phyloP scores from a whole-genome alignment of 2,329 filamentous ascomycete genomes.

The Pseudogymnoascus pannorum region DNA sequence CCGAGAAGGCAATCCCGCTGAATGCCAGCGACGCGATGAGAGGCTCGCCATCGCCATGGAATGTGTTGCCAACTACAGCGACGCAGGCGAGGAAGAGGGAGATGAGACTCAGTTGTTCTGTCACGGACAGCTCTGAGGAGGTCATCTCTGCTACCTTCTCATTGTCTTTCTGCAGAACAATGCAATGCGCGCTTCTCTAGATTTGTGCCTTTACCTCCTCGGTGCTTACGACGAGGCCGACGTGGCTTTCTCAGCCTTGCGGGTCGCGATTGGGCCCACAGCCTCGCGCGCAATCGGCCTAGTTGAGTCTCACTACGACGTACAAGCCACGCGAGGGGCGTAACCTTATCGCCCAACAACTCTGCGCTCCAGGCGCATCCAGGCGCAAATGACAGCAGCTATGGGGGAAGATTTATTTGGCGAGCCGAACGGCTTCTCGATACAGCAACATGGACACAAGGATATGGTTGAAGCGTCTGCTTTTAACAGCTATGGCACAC shows the following conservation, averaged over 20 bases:
- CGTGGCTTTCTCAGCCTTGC: constrained; percentile 1
- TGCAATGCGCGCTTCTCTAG: not conserved
- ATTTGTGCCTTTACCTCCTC: not conserved
- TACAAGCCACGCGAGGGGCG: not conserved
- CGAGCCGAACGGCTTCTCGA: constrained; percentile 25
- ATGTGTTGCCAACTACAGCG: constrained; percentile 70
- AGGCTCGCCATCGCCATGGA: constrained; percentile 77
- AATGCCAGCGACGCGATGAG: constrained; percentile 83
- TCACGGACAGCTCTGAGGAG: constrained; percentile 38
- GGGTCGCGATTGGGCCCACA: not conserved
- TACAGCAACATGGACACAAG: constrained; percentile 67
- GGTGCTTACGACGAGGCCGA: not conserved
- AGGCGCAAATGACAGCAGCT: not conserved
- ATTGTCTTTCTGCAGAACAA: not conserved
- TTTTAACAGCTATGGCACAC: constrained; percentile 88
- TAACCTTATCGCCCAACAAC: not conserved
- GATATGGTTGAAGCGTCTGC: constrained; percentile 49
- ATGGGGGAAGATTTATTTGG: not conserved
- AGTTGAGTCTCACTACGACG: not conserved
- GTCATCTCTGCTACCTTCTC: constrained; percentile 10
- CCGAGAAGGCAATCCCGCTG: constrained; percentile 74
- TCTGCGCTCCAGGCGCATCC: not conserved
- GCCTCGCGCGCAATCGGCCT: not conserved
- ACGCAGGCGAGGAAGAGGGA: constrained; percentile 62
- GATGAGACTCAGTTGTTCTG: constrained; percentile 49